These are phyloP conservation scores for Cerioporus squamosus DNA, from an alignment of 1,284 basidiomycete genomes.

Conservation along the genomic window DNA sequence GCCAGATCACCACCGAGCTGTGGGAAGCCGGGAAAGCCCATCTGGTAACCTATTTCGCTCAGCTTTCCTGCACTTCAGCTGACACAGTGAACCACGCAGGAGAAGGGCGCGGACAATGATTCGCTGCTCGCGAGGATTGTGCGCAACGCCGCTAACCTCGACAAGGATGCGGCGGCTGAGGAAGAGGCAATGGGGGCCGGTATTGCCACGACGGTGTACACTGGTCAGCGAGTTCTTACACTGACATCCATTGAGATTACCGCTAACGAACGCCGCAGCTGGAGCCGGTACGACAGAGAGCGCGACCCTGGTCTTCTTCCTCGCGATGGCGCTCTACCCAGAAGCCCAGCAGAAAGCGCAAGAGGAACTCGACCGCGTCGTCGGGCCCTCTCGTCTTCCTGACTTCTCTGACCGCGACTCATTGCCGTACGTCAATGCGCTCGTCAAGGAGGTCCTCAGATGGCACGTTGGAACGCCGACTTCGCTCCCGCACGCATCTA, in stretches of 20 bases:
- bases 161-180: neutral
- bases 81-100: neutral
- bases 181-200: neutral
- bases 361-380: constrained; percentile 35
- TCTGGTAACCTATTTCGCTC: too few species aligned
- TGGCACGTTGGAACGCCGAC: constrained; percentile 28
- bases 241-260: neutral
- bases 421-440: constrained; percentile 35
- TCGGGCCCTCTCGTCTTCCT: constrained; percentile 33
- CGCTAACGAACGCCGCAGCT: neutral
- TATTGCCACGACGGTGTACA: neutral
- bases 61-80: neutral
- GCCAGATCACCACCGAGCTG: neutral
- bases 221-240: neutral
- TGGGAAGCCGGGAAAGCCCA: neutral
- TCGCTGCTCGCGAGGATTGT: neutral
- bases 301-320: constrained; percentile 23
- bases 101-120: neutral
- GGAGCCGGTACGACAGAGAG: constrained; percentile 8
- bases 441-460: constrained; percentile 36
- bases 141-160: neutral
- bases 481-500: constrained; percentile 4
- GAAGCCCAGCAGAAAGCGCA: constrained; percentile 35
- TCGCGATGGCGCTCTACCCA: constrained; percentile 35
- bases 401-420: constrained; percentile 30